Evolutionary conservation across 177 flowering plant genomes (phyloP), one percentile per base, ranked within the genome.

Genomic region (Vitis hybrid): DNA sequence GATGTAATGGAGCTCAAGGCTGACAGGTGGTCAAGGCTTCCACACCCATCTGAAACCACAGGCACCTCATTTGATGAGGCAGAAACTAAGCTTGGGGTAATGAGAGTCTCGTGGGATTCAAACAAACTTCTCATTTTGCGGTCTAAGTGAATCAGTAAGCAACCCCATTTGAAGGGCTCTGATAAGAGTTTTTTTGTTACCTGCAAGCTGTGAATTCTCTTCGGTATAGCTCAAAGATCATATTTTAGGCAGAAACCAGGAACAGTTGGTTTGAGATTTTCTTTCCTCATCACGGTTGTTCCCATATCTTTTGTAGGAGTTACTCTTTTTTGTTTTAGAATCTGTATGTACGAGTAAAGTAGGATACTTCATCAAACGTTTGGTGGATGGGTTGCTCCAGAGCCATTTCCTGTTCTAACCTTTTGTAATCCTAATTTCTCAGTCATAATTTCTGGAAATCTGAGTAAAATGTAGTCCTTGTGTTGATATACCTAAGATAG

Each of bases 61-160:
- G 92, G 95, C 5, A 75, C 73, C 57, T 75, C 93, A 67, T 94
- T 89, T 62, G 85, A 81, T 20, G 90, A 92, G 67, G 86, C 93
- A 52, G 87, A 85, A 68, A 60, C 65, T 31, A 84, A 74, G 74
- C 52, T 81, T 65, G 93, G 92, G 59, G 77, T 68, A 28, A 87
- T 87, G 88, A 78, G 94, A 79, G 91, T 91, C 33, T 75, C 85
- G 65, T 94, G 96, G 98, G 94, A 89, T 81, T 68, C 77, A n/a
- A 74, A 69, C 64, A 86, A 76, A 68, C 69, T 84, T 60, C 15
- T 33, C 4, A 22, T 60, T 47, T 59, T 81, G 77, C 71, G 71
- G 67, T 57, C 72, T 60, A 64, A 57, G 47, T 71, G 49, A 65
- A 49, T 49, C 22, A 9, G 13, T 63, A 13, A 15, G 12, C 59